Percentiles rank a stretch among this genome's conserved stretches.
Conservation (phyloP, 371 early-diverging fungal genomes). For the Mucor racemosus region DNA sequence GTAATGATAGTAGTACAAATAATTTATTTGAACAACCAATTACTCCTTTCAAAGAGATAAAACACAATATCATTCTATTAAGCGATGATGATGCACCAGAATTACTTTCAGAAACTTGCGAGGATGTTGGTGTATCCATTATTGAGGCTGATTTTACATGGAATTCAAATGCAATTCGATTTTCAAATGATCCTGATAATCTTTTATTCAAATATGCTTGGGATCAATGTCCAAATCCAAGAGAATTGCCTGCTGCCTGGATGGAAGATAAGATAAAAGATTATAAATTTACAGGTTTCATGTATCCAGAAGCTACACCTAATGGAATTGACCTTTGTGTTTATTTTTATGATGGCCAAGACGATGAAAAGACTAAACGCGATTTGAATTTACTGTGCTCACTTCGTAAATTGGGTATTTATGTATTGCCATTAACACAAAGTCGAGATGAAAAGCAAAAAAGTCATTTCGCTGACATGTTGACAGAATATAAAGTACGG, state of each 20-base stretch:
- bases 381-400: slow-evolving; percentile 38
- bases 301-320: slow-evolving; percentile 46
- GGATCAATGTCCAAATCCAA: slow-evolving; percentile 32
- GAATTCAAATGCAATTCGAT: slow-evolving; percentile 26
- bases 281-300: slow-evolving; percentile 22
- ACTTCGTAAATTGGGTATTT: slow-evolving; percentile 36
- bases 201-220: slow-evolving; percentile 36
- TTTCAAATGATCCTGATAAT: slow-evolving; percentile 16
- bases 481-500: slow-evolving; percentile 23
- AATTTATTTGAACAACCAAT: slow-evolving; percentile 14
- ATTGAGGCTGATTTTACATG: slow-evolving; percentile 57
- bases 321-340: slow-evolving; percentile 53
- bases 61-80: slow-evolving; percentile 38
- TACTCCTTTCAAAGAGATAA: slow-evolving; percentile 36
- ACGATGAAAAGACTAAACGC: slow-evolving; percentile 21
- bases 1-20: background rate
- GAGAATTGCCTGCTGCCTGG: slow-evolving; percentile 22
- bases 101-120: slow-evolving; percentile 32
- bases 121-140: slow-evolving; percentile 50
- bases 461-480: slow-evolving; percentile 18
- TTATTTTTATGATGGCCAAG: slow-evolving; percentile 44
- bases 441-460: slow-evolving; percentile 12
- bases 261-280: background rate
- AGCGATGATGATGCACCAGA: slow-evolving; percentile 24
- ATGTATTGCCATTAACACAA: slow-evolving; percentile 34